A percentile compares a stretch with the other conserved stretches of the same genome.
These are phyloP conservation scores for Anthracocystis panici-leucophaei DNA, from an alignment of 1,284 basidiomycete genomes.

Conservation along the genomic window DNA sequence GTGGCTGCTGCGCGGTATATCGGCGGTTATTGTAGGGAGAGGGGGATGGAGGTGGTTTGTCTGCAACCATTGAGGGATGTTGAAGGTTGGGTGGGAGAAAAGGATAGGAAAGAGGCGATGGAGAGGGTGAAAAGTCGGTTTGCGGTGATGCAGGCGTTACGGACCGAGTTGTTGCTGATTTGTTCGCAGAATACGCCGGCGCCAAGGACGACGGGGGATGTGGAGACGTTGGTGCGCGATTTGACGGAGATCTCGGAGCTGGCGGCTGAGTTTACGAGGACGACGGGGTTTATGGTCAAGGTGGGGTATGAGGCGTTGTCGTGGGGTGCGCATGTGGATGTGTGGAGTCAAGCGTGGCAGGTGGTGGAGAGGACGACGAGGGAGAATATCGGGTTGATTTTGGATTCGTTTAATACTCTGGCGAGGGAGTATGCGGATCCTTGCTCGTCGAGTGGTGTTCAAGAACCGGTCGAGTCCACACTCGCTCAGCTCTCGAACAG, in stretches of 20 bases:
- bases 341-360: slow-evolving; percentile 68
- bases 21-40: slow-evolving; percentile 30
- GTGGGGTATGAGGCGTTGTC: slow-evolving; percentile 50
- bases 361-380: slow-evolving; percentile 58
- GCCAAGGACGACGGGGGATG: slow-evolving; percentile 15
- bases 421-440: slow-evolving; percentile 67
- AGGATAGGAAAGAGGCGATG: slow-evolving; percentile 21
- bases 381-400: slow-evolving; percentile 67
- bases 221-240: slow-evolving; percentile 13
- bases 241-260: slow-evolving; percentile 21
- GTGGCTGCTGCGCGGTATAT: slow-evolving; percentile 61
- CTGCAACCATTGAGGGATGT: slow-evolving; percentile 69
- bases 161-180: slow-evolving; percentile 29
- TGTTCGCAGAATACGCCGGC: slow-evolving; percentile 27
- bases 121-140: slow-evolving; percentile 37
- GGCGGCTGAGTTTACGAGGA: neutral
- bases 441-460: slow-evolving; percentile 26
- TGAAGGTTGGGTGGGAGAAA: slow-evolving; percentile 59
- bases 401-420: slow-evolving; percentile 70
- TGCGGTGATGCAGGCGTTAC: slow-evolving; percentile 47
- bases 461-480: slow-evolving; percentile 12
- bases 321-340: slow-evolving; percentile 49
- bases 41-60: slow-evolving; percentile 61
- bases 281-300: neutral
- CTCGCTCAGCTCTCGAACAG: neutral